Base-by-base conservation (phyloP, 805 yeast species). In the Wickerhamiella qilinensis region DNA sequence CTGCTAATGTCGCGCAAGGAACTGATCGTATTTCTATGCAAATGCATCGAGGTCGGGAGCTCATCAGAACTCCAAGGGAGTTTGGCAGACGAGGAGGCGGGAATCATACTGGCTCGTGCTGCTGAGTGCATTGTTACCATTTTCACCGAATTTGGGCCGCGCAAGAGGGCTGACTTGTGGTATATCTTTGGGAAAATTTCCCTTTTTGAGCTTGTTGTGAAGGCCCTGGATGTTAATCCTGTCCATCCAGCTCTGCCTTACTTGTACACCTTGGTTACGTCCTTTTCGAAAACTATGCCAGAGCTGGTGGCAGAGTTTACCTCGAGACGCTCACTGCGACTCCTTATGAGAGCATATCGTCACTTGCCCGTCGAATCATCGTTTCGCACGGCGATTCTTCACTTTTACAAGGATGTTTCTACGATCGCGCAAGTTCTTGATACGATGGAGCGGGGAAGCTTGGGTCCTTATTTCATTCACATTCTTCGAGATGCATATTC, bases 381-480 rank as follows among this genome's bases (percentile, higher is more conserved):
- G 27, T 62, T 65, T 39, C 65, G 68, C 36, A 40, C 63, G 31
- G 51, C 46, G 1, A 45, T 71, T 4, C 58, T 72, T 33, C 69
- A 67, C 43, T 67, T 70, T 36, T 44, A 58, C 42, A 63, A 63
- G 43, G 51, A 48, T 7, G 31, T 53, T 8, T 52, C 62, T 6
- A 46, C 53, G 2, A 45, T 52, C 3, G 55, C 54, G 3, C 41
- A 46, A 3, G 49, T 52, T 11, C 44, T 57, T 4, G 48, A 49
- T 11, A 42, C 45, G 0, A 46, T 60, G 43, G 55, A 57, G 32
- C 41, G 45, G 8, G 52, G 58, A 0, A 67, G 67, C 21, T 56
- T 67, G 4, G 56, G 68, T 11, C 70, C 67, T 34, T 63, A 65
- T 39, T 51, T 70, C 38, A 63, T 68, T 2, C 47, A 51, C 2